Evolutionary conservation across 2,329 filamentous ascomycete species (phyloP), one percentile per base, ranked within the genome.

Genomic region (Cladosporium colombiae): DNA sequence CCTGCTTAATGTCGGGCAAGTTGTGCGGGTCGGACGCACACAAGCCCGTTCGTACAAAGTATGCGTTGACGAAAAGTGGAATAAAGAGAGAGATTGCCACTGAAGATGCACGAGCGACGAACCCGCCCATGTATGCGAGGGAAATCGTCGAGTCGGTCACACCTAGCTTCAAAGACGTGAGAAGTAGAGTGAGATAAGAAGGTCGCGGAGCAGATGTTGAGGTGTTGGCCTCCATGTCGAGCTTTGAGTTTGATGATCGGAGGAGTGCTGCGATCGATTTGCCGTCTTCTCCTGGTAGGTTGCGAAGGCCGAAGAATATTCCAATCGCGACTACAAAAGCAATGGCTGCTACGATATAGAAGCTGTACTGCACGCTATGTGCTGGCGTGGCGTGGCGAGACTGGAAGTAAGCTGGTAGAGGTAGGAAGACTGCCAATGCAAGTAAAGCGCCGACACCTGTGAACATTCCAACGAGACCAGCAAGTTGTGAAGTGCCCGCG

Each of bases 71-170:
- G 75, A 91, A 96, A 1, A 99, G 85, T 0, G 95, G 95, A 63
- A 99, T 91, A 79, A 98, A 99, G 6, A 98, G 86, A 0, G 92
- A 96, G 70, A 99, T 96, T 62, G 91, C 94, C 5, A 99, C 95
- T 0, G 93, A 97, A 0, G 93, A 97, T 8, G 95, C 93, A 65
- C 95, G 88, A 11, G 93, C 94, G 2, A 99, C 94, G 73, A 98
- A 97, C 1, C 95, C 95, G 68, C 94, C 95, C 0, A 98, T 81
- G 74, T 98, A 99, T 31, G 91, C 94, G 0, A 98, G 84, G 21
- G 88, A 89, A 68, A 99, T 96, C 71, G 90, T 86, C 11, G 88
- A 84, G 74, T 96, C 91, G 10, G 82, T 87, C 72, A 92, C 87
- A 16, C 91, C 93, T 13, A 96, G 84, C 7, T 74, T 71, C 11